phyloP scores from a whole-genome alignment of 176 grass and related monocot species.

The Oryza punctata region DNA sequence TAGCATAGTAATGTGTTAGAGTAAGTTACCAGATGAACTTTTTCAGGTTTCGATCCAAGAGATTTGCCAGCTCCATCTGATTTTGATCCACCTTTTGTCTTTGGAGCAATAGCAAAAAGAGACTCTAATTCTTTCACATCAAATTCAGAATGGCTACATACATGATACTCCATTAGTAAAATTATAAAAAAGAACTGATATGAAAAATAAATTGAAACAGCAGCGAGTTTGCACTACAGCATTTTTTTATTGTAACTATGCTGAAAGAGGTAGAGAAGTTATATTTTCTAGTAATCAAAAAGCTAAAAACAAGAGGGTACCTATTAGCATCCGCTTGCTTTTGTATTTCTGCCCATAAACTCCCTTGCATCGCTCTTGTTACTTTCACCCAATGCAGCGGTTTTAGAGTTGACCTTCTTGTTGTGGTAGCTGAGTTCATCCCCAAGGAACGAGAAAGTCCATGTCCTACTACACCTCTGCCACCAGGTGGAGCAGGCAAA shows the following conservation, averaged over 20 bases:
- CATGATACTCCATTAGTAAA: conserved; percentile 35
- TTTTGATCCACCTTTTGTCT: conserved; percentile 60
- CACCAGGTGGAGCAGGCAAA: conserved; percentile 49
- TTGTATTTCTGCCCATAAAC: conserved; percentile 94
- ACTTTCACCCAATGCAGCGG: conserved; percentile 95
- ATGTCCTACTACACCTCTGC: conserved; percentile 52
- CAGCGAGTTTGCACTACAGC: background rate
- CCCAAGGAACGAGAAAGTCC: conserved; percentile 57
- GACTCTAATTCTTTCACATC: conserved; percentile 85
- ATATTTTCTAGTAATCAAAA: conserved; percentile 25
- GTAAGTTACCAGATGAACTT: conserved; percentile 87
- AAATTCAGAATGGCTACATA: conserved; percentile 73
- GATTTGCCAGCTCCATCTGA: conserved; percentile 67
- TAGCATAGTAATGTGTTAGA: conserved; percentile 7
- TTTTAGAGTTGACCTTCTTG: conserved; percentile 74
- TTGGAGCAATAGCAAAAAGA: conserved; percentile 80
- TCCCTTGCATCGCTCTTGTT: conserved; percentile 87
- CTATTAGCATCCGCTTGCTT: conserved; percentile 70
- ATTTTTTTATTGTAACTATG: conserved; percentile 18
- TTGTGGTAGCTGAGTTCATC: conserved; percentile 30
- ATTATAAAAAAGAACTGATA: conserved; percentile 4
- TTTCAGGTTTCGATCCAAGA: conserved; percentile 76
- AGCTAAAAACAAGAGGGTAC: conserved; percentile 48
- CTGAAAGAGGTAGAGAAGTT: conserved; percentile 10
- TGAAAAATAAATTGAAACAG: conserved; percentile 17